Evolutionary conservation across 768 basidiomycete species (phyloP).

Genomic region (Naematelia encephala): DNA sequence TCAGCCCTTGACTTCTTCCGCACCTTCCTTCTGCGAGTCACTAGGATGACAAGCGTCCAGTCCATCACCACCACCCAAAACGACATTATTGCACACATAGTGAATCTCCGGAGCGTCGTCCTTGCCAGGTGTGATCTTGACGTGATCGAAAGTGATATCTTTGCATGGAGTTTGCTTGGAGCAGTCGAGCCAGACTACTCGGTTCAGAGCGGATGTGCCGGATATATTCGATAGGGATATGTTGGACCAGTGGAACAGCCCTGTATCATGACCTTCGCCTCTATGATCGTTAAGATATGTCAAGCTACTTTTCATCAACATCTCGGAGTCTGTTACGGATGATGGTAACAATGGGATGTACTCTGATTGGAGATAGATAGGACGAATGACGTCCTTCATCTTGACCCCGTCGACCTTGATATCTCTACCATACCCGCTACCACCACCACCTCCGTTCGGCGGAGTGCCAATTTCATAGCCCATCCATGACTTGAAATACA

Average conservation of each 20-base stretch:
- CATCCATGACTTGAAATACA: constrained; percentile 40
- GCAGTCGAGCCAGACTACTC: constrained; percentile 32
- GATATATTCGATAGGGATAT: constrained; percentile 32
- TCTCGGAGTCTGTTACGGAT: not conserved
- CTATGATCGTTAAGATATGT: constrained; percentile 21
- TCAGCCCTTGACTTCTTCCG: not conserved
- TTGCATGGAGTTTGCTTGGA: constrained; percentile 28
- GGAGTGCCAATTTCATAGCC: constrained; percentile 26
- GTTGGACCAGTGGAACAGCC: constrained; percentile 34
- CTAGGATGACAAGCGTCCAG: constrained; percentile 36
- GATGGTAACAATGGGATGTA: constrained; percentile 8
- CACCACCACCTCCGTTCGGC: constrained; percentile 39
- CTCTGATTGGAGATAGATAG: constrained; percentile 31
- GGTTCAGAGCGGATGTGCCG: constrained; percentile 24
- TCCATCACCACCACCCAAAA: constrained; percentile 29
- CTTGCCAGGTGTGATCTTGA: constrained; percentile 30
- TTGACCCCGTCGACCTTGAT: constrained; percentile 31
- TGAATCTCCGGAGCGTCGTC: constrained; percentile 26
- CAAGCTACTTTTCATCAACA: constrained; percentile 13
- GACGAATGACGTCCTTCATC: constrained; percentile 28
- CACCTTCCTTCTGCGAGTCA: constrained; percentile 22
- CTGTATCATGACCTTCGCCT: constrained; percentile 20
- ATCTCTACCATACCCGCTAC: constrained; percentile 28
- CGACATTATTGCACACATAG: constrained; percentile 38
- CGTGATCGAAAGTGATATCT: constrained; percentile 27